phyloP scores from a whole-genome alignment of 2,329 filamentous ascomycete species.

The Curvularia eragrostidis region DNA sequence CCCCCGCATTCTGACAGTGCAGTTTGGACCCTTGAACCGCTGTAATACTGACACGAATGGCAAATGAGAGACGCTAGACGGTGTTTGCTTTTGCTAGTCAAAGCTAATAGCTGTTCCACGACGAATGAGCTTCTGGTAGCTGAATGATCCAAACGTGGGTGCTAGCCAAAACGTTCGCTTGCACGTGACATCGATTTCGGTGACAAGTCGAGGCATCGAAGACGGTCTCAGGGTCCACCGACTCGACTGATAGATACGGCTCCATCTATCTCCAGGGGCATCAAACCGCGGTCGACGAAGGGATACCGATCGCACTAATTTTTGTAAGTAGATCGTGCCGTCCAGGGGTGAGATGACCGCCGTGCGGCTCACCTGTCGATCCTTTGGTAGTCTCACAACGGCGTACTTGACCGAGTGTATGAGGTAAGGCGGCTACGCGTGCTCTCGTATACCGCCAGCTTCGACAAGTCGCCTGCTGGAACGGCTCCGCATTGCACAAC shows the following conservation, averaged over 20 bases:
- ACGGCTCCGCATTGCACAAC: not conserved
- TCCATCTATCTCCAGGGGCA: not conserved
- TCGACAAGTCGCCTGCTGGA: not conserved
- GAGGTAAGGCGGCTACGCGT: constrained; percentile 1
- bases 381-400: constrained; percentile 4
- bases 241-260: not conserved
- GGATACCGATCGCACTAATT: constrained; percentile 21
- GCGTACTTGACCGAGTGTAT: constrained; percentile 9
- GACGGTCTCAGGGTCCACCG: constrained; percentile 3
- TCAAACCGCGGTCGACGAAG: not conserved
- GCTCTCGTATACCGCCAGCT: not conserved
- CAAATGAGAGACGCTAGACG: constrained; percentile 13
- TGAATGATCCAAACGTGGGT: not conserved
- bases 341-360: not conserved
- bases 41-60: constrained; percentile 34
- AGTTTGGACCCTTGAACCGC: constrained; percentile 36
- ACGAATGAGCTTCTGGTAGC: constrained; percentile 20
- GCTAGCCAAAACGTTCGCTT: constrained; percentile 7
- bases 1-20: constrained; percentile 42
- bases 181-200: constrained; percentile 12
- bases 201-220: constrained; percentile 14
- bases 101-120: constrained; percentile 4
- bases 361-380: constrained; percentile 2
- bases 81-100: constrained; percentile 4
- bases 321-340: constrained; percentile 14